Evolutionary conservation across 805 yeast species (phyloP).

Genomic region (Blastobotrys parvus): DNA sequence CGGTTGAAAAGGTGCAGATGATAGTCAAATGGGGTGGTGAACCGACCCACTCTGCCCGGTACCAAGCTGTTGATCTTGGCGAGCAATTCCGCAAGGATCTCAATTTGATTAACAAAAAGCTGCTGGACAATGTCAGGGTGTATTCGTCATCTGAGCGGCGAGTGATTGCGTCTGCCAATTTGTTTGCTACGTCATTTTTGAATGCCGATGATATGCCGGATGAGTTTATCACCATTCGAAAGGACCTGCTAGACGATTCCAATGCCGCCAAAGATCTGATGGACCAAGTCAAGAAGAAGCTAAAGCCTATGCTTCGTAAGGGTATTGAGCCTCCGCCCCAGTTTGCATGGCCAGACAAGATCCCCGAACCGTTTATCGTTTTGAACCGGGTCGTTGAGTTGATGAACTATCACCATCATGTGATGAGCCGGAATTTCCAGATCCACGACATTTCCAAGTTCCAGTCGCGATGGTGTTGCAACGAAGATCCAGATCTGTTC

Average conservation of each 20-base stretch:
- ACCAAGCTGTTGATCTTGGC: conserved; percentile 92
- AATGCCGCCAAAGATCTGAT: conserved; percentile 96
- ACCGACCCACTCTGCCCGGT: conserved; percentile 94
- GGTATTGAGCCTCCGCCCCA: conserved; percentile 97
- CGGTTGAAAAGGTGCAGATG: conserved; percentile 90
- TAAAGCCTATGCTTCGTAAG: conserved; percentile 87
- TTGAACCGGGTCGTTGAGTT: conserved; percentile 89
- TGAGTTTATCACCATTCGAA: conserved; percentile 71
- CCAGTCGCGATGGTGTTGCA: conserved; percentile 90
- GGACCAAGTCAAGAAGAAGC: conserved; percentile 96
- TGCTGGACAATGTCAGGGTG: conserved; percentile 76
- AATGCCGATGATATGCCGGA: conserved; percentile 66
- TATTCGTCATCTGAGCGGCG: conserved; percentile 92
- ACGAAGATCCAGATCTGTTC: conserved; percentile 84
- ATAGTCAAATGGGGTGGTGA: conserved; percentile 99
- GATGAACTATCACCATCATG: conserved; percentile 81
- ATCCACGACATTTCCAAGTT: conserved; percentile 56
- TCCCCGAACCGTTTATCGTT: conserved; percentile 95
- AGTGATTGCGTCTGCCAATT: conserved; percentile 84
- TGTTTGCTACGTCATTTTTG: conserved; percentile 72
- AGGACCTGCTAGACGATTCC: conserved; percentile 88
- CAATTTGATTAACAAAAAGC: conserved; percentile 73
- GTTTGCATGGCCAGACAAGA: conserved; percentile 97
- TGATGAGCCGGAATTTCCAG: conserved; percentile 74
- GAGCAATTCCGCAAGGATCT: conserved; percentile 92